A percentile compares a stretch with the other conserved stretches of the same genome.
phyloP scores from a whole-genome alignment of 441 rosid genomes.

The Flueggea neowawraea region DNA sequence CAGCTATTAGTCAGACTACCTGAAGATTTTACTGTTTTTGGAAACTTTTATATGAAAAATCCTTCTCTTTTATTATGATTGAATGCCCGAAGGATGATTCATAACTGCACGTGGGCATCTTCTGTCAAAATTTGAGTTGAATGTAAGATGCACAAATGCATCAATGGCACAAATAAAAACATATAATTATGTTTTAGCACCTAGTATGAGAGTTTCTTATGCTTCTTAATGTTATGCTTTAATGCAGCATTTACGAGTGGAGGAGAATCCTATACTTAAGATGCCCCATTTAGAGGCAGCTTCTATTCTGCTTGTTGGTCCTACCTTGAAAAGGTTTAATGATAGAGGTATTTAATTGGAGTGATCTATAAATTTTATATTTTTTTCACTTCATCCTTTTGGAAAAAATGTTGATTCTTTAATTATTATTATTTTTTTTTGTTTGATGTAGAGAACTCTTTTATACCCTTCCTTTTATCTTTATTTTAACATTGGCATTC shows the following conservation, averaged over 20 bases:
- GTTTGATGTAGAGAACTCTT: background rate
- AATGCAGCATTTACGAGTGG: slow-evolving; percentile 93
- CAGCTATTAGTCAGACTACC: no score
- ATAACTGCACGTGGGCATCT: no score
- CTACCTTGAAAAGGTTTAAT: slow-evolving; percentile 93
- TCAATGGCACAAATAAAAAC: background rate
- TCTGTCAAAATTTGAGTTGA: no score
- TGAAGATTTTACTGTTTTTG: no score
- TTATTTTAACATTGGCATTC: slow-evolving; percentile 16
- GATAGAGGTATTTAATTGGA: slow-evolving; percentile 70
- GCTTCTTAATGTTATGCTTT: slow-evolving; percentile 15
- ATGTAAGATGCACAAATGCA: no score
- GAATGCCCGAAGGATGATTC: no score
- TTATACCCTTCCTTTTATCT: slow-evolving; percentile 8
- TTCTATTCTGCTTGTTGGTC: slow-evolving; percentile 91
- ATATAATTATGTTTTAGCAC: slow-evolving; percentile 2
- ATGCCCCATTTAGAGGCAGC: slow-evolving; percentile 98
- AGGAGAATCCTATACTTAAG: slow-evolving; percentile 97
- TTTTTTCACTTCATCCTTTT: background rate
- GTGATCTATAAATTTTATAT: background rate
- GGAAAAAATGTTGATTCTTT: no score
- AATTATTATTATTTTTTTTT: background rate
- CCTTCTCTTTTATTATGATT: no score
- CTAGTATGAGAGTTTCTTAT: slow-evolving; percentile 1
- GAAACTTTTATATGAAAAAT: no score